Base-by-base conservation (phyloP, 1,284 basidiomycete species). In the Boletus sp. region DNA sequence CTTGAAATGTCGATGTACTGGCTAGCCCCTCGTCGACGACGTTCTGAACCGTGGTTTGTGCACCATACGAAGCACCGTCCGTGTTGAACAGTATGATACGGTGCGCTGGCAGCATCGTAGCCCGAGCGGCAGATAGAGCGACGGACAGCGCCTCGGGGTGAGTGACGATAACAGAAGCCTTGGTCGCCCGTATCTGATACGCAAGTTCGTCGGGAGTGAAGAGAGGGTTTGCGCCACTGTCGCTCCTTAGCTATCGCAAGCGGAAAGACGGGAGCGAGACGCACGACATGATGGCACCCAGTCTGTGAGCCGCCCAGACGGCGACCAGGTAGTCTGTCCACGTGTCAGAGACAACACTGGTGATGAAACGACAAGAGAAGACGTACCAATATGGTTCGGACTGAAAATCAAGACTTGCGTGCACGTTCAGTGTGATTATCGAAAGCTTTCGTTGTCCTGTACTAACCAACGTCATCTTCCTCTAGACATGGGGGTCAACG, bases 301-400 rank as follows among this genome's bases (percentile, higher is more conserved):
- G 66, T 35, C 78, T 76, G 55, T 91, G 88, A 1, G 73, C 67
- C 2, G 87, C 91, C 88, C 90, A 92, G 10, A 91, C 69, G 2
- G 72, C 72, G 8, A 82, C 71, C 1, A 81, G 78, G 53, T 89
- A 92, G 62, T 90, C 88, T 86, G 52, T 22, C 44, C 20, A 20
- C 8, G 23, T 41, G 41, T 55, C 46, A 17, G 37, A 29, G 42
- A 43, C 2, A 25, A 43, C n/a, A 5, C 23, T 41, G 22, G 25
- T 8, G 36, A 39, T 30, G 38, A 40, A 12, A 39, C 0, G 5
- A 4, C 9, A 22, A 6, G n/a, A 6, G 12, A 45, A 2, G 30
- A 32, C 59, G 7, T 51, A 82, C 84, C 82, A 37, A 83, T 65
- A 58, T 85, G 74, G 51, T 88, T 88, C 2, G 82, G 80, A 51